Percentiles rank a stretch among this genome's conserved stretches.
phyloP scores from a whole-genome alignment of 2,329 filamentous ascomycete species.

The Zalaria sp. region DNA sequence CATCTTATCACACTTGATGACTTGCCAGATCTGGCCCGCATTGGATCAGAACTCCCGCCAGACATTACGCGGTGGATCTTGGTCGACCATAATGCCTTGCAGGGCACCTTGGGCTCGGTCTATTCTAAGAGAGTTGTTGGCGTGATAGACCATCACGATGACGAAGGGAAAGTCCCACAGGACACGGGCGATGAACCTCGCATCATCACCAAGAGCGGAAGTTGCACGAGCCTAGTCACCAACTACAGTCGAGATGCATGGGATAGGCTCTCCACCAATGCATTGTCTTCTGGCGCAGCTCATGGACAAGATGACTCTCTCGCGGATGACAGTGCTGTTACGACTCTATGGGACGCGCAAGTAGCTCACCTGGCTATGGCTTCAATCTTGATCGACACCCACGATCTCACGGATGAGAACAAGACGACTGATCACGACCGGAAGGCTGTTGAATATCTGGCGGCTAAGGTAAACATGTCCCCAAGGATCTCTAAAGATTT shows the following conservation, averaged over 20 bases:
- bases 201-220: constrained; percentile 53
- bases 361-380: constrained; percentile 55
- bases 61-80: constrained; percentile 55
- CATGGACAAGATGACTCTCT: constrained; percentile 23
- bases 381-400: constrained; percentile 61
- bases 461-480: constrained; percentile 33
- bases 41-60: constrained; percentile 30
- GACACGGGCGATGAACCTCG: constrained; percentile 38
- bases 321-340: constrained; percentile 20
- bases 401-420: constrained; percentile 40
- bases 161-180: constrained; percentile 44
- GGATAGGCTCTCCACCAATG: constrained; percentile 31
- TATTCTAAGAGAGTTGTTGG: constrained; percentile 44
- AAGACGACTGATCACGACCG: constrained; percentile 54
- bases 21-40: constrained; percentile 36
- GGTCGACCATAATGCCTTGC: constrained; percentile 66
- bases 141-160: constrained; percentile 67
- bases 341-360: constrained; percentile 37
- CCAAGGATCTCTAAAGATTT: constrained; percentile 28
- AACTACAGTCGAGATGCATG: constrained; percentile 44
- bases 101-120: constrained; percentile 42
- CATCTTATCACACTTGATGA: constrained; percentile 55
- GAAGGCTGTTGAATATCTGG: constrained; percentile 43
- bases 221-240: constrained; percentile 58
- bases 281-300: constrained; percentile 17